Conservation (phyloP, 2,329 filamentous ascomycete genomes). For the Sporothrix curviconia region DNA sequence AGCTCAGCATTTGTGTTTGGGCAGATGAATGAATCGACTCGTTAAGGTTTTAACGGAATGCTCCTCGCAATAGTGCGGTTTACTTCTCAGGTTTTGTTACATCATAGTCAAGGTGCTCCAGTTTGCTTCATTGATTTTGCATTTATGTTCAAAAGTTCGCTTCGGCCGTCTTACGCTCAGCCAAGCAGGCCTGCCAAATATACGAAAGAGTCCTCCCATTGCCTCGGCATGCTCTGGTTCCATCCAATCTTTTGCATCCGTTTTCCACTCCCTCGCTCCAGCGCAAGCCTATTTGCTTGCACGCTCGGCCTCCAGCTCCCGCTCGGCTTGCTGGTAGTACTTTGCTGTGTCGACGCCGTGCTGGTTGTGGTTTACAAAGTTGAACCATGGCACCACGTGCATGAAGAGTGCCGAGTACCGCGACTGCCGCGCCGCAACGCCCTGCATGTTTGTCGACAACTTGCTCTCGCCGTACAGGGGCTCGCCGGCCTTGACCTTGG, state of each 20-base stretch:
- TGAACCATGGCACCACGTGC: constrained; percentile 90
- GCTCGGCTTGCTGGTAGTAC: constrained; percentile 93
- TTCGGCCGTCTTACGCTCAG: neutral
- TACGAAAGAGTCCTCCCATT: neutral
- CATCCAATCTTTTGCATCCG: neutral
- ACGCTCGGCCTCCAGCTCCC: constrained; percentile 77
- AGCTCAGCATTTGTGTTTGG: too few relatives aligned
- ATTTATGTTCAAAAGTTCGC: neutral
- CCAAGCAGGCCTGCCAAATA: neutral
- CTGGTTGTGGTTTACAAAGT: constrained; percentile 93
- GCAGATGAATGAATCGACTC: too few relatives aligned
- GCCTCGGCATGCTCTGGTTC: neutral
- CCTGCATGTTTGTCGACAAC: constrained; percentile 84
- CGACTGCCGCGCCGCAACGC: constrained; percentile 85
- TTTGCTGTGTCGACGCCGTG: constrained; percentile 98
- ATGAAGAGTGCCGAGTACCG: constrained; percentile 81
- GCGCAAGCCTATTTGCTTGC: neutral
- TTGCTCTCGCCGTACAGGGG: constrained; percentile 77
- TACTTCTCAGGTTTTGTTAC: too few relatives aligned
- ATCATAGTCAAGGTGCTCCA: too few relatives aligned
- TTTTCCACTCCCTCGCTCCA: too few relatives aligned
- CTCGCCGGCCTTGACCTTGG: constrained; percentile 87
- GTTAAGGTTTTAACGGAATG: too few relatives aligned
- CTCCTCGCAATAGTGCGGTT: too few relatives aligned
- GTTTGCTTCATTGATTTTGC: neutral